phyloP scores from a whole-genome alignment of 169 alveolate genomes.

The Cryptosporidium xiaoi region DNA sequence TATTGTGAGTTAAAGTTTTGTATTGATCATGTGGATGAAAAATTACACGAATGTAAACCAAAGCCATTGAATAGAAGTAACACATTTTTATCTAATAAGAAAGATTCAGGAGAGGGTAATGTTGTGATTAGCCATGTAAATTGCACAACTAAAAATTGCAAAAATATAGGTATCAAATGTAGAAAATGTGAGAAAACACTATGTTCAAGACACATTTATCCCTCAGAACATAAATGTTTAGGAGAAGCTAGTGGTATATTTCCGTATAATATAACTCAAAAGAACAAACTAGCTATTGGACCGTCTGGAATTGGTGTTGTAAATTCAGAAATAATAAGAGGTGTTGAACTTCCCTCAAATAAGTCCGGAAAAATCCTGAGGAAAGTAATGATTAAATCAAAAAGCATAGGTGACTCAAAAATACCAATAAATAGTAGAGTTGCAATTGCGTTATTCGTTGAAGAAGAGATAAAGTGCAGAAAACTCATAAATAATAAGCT shows the following conservation, averaged over 20 bases:
- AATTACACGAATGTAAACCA: constrained; percentile 13
- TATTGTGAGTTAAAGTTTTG: constrained; percentile 17
- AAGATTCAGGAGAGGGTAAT: background rate
- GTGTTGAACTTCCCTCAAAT: constrained; percentile 26
- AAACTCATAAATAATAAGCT: background rate
- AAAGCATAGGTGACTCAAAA: constrained; percentile 41
- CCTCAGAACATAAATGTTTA: constrained; percentile 15
- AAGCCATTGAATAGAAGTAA: background rate
- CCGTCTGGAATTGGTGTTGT: too few relatives aligned
- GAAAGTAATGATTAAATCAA: constrained; percentile 40
- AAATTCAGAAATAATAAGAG: constrained; percentile 17
- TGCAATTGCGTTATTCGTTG: constrained; percentile 41
- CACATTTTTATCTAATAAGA: background rate
- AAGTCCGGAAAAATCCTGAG: constrained; percentile 15
- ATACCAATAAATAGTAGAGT: constrained; percentile 18
- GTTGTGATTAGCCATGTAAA: background rate
- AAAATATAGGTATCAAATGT: constrained; percentile 8
- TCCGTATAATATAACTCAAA: background rate
- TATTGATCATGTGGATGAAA: constrained; percentile 19
- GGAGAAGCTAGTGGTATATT: background rate
- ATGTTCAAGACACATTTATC: constrained; percentile 38
- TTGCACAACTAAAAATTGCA: constrained; percentile 8
- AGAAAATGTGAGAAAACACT: constrained; percentile 1
- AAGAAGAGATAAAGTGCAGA: constrained; percentile 5
- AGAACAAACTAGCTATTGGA: background rate